Conservation (phyloP, 2,329 filamentous ascomycete genomes). For the Cladosporium sp. region DNA sequence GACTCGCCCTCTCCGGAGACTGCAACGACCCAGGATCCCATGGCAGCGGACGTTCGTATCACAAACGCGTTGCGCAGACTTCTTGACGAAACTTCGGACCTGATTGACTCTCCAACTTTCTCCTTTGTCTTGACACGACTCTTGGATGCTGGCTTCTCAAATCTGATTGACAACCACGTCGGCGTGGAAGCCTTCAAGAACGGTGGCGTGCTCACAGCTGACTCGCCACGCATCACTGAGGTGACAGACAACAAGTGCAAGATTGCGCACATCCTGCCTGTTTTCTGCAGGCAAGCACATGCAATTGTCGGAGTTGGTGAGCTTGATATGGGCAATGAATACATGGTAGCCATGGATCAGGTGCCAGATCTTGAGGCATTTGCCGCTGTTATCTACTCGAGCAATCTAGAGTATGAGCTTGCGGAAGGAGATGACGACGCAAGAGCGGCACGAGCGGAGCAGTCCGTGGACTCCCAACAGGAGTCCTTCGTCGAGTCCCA, state of each 20-base stretch:
- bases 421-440: constrained; percentile 34
- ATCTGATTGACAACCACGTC: constrained; percentile 80
- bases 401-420: constrained; percentile 66
- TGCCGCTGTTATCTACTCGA: constrained; percentile 83
- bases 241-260: constrained; percentile 58
- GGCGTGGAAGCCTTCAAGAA: constrained; percentile 74
- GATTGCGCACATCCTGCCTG: constrained; percentile 85
- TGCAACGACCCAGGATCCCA: constrained; percentile 24
- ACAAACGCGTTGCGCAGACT: constrained; percentile 71
- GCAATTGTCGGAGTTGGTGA: constrained; percentile 74
- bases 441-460: constrained; percentile 3
- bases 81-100: constrained; percentile 91
- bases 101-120: constrained; percentile 92
- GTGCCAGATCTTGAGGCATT: constrained; percentile 79
- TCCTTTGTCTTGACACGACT: constrained; percentile 81
- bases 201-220: constrained; percentile 42
- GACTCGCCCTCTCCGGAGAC: constrained; percentile 32
- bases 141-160: constrained; percentile 83
- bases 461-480: constrained; percentile 3
- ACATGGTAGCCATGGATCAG: constrained; percentile 68
- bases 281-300: constrained; percentile 88
- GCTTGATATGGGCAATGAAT: constrained; percentile 56
- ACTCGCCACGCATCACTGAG: constrained; percentile 57
- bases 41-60: constrained; percentile 33
- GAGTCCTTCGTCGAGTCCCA: constrained; percentile 26